Evolutionary conservation across 352 stramenopile species (phyloP).

Genomic region (Phytophthora fragariaefolia): DNA sequence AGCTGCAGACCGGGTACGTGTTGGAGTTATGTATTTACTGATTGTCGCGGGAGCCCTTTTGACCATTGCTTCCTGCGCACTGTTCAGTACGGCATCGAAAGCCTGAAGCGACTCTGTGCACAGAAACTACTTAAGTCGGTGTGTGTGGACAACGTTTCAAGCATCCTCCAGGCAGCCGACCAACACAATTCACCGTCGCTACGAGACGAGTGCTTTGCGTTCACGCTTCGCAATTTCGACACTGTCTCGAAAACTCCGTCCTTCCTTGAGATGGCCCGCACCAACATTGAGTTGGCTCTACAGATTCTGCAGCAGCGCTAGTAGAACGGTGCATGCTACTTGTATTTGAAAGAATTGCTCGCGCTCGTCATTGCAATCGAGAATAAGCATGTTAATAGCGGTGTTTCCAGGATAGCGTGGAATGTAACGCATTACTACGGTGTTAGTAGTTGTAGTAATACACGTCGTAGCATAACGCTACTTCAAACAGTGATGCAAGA

Average conservation of each 20-base stretch:
- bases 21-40: no score
- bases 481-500: no score
- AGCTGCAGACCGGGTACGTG: conserved; percentile 79
- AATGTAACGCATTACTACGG: no score
- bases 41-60: no score
- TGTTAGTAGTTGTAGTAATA: no score
- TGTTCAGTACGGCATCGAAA: conserved; percentile 87
- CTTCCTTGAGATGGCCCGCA: conserved; percentile 98
- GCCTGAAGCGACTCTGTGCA: conserved; percentile 93
- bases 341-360: neutral
- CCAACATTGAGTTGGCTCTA: conserved; percentile 98
- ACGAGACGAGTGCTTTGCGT: conserved; percentile 95
- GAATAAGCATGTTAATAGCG: no score
- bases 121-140: conserved; percentile 94
- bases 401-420: no score
- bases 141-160: conserved; percentile 94
- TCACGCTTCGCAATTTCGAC: conserved; percentile 98
- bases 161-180: conserved; percentile 97
- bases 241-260: conserved; percentile 94
- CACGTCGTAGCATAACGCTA: no score
- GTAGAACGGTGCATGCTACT: neutral
- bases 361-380: no score
- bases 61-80: no score
- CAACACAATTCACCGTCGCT: conserved; percentile 93
- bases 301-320: conserved; percentile 93